Evolutionary conservation across 192 early-diverging fungal genomes (phyloP).

Genomic region (Dissophora ornata): DNA sequence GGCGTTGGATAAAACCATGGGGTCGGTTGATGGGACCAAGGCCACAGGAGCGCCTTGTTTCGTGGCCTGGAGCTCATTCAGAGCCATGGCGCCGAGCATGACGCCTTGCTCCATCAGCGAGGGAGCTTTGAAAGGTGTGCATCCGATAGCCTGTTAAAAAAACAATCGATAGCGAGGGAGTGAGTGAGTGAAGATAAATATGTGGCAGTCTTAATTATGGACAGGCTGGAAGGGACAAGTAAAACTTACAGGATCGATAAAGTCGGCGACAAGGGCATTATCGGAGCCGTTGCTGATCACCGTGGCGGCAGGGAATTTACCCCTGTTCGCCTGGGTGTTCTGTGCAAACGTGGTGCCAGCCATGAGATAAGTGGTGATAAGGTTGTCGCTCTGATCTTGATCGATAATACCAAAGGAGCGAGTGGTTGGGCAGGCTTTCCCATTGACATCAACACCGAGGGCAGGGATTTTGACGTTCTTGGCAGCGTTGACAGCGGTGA

Average conservation of each 20-base stretch:
- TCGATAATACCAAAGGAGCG: constrained; percentile 25
- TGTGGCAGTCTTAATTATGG: too few relatives aligned
- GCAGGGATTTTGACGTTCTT: constrained; percentile 1
- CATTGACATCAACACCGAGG: constrained; percentile 12
- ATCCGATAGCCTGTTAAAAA: constrained; percentile 1
- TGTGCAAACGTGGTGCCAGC: constrained; percentile 5
- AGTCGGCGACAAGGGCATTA: constrained; percentile 19
- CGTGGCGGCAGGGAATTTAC: not conserved
- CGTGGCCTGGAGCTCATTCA: constrained; percentile 28
- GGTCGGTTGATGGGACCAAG: constrained; percentile 6
- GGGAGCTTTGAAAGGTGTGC: constrained; percentile 16
- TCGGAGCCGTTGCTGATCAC: constrained; percentile 25
- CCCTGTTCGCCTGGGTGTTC: constrained; percentile 1
- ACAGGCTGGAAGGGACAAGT: too few relatives aligned
- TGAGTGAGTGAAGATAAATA: too few relatives aligned
- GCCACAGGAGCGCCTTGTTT: too few relatives aligned
- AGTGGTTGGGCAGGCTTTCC: constrained; percentile 22
- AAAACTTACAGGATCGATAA: constrained; percentile 25
- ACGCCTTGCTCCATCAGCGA: constrained; percentile 21
- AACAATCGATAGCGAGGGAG: not conserved
- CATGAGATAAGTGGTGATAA: constrained; percentile 25
- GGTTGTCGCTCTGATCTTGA: constrained; percentile 33
- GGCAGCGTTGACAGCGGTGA: not conserved
- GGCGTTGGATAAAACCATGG: constrained; percentile 28
- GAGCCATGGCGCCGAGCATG: constrained; percentile 27